Evolutionary conservation across 345 rosid genomes (phyloP), one percentile per base, ranked within the genome.

Genomic region (Balakata baccata): DNA sequence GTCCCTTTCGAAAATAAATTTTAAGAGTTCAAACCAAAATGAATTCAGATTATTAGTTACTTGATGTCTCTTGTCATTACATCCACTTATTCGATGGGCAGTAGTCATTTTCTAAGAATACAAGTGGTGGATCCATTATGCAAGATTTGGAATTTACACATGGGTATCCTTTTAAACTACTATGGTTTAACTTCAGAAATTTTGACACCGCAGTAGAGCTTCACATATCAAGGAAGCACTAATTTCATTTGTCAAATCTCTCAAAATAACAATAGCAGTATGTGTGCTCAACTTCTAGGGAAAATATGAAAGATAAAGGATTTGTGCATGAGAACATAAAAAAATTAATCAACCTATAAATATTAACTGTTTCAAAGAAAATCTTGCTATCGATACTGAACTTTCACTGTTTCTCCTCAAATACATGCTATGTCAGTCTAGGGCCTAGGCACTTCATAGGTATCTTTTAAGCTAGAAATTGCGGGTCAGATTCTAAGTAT

Each of bases 401-500:
- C n/a, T 62, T 29, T 51, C 17, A 62, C 20, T 14, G 51, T 14
- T 43, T 43, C 10, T 43, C 47, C 47, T 43, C 10, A 1, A 43
- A 23, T 22, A 58, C 25, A 25, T 22, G 23, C 34, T 25, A 23
- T 58, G 5, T 49, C 12, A 53, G 29, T 37, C 3, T 11, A 37
- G 49, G 34, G 29, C 18, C 3, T 11, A 37, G 49, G 34, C 7
- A 3, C 43, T 68, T 50, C 16, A 50, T 52, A 14, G 61, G 63
- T 65, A 49, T 69, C 9, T 7, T 29, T 18, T 49, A 64, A 51
- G 56, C 70, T 61, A n/a, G 46, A 41, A 34, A 52, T 51, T 63
- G 81, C 56, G 47, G 77, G 71, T 53, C 81, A 74, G 65, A 49
- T 34, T 37, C 16, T 45, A 45, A 17, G 47, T 39, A 43, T 25